phyloP scores from a whole-genome alignment of 1,284 basidiomycete species.

The Ganoderma multipileum region DNA sequence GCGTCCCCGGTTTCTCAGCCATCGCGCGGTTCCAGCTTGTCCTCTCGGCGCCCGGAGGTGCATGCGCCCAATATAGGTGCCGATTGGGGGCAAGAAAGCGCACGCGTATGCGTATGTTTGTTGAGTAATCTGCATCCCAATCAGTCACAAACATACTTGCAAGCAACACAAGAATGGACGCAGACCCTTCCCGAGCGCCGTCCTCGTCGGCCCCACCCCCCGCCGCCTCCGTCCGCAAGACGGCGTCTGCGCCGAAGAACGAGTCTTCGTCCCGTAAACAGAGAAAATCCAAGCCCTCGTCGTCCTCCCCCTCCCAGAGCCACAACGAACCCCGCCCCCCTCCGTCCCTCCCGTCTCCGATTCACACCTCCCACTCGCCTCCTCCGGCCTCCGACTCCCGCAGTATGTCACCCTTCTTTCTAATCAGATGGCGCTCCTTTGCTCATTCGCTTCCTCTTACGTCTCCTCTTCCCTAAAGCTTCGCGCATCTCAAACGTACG shows the following conservation, averaged over 20 bases:
- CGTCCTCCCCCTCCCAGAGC: constrained; percentile 9
- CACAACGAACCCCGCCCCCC: constrained; percentile 9
- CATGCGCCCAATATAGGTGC: neutral
- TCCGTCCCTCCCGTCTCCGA: constrained; percentile 14
- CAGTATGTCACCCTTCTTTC: constrained; percentile 31
- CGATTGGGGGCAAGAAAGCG: constrained; percentile 6
- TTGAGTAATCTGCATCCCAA: constrained; percentile 27
- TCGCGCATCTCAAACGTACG: constrained; percentile 47
- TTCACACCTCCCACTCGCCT: constrained; percentile 15
- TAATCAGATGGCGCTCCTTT: constrained; percentile 25
- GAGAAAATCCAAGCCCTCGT: constrained; percentile 17
- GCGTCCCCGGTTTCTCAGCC: constrained; percentile 3
- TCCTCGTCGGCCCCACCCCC: constrained; percentile 28
- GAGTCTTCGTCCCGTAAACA: constrained; percentile 10
- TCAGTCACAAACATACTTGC: constrained; percentile 27
- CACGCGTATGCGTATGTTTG: constrained; percentile 14
- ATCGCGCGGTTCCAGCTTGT: neutral
- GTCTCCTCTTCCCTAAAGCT: constrained; percentile 34
- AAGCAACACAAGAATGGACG: constrained; percentile 28
- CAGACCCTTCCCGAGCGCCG: constrained; percentile 19
- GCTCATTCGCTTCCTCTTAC: constrained; percentile 24
- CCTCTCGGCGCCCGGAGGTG: neutral
- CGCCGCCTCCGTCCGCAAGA: constrained; percentile 25
- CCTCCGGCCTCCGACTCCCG: constrained; percentile 28
- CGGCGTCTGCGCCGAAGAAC: constrained; percentile 7